Conservation (phyloP, 208 protist genomes). For the Histomonas meleagridis region DNA sequence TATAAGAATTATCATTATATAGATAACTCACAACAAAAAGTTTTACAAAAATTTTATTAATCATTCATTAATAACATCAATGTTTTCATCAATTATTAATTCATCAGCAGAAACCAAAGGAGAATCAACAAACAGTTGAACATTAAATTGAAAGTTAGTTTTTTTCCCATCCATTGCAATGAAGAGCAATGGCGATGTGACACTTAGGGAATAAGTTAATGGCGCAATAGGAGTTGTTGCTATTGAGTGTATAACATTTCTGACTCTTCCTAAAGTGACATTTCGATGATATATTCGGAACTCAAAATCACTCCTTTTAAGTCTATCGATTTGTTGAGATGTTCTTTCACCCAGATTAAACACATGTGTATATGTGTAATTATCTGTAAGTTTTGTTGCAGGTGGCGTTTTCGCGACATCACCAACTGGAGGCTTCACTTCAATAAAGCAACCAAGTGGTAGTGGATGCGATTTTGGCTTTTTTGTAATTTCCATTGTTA, state of each 20-base stretch:
- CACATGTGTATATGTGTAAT: neutral
- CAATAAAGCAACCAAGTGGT: neutral
- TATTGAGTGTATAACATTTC: neutral
- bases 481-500: neutral
- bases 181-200: neutral
- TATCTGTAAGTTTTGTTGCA: neutral
- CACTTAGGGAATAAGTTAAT: neutral
- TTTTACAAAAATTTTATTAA: no score
- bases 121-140: neutral
- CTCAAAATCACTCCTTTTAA: neutral
- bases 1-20: no score
- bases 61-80: slow-evolving; percentile 20
- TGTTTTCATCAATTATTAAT: neutral
- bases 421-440: slow-evolving; percentile 1
- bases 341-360: neutral
- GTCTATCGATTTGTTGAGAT: neutral
- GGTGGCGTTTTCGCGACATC: neutral
- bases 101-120: neutral
- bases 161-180: neutral
- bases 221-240: neutral
- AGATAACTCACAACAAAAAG: no score
- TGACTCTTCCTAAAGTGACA: neutral
- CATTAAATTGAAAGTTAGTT: neutral
- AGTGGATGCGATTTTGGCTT: neutral
- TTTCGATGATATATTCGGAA: neutral